Conservation (phyloP, 352 stramenopile species). For the Globisporangium cederbergense region DNA sequence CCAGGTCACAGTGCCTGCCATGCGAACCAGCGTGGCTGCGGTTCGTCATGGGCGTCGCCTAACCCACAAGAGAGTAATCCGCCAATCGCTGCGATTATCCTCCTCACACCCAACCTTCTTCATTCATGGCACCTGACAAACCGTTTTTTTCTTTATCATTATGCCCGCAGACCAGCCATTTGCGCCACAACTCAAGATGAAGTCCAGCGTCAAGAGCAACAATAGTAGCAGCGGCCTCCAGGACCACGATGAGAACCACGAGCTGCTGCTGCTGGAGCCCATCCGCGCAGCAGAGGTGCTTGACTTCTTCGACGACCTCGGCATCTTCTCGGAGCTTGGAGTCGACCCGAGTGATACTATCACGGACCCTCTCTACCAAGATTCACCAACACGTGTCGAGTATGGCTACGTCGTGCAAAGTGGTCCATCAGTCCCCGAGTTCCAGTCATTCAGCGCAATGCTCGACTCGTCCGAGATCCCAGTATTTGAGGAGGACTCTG, state of each 20-base stretch:
- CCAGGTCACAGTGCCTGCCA: too few species aligned
- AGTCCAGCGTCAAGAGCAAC: not conserved
- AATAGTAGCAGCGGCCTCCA: not conserved
- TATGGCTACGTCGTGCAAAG: not conserved
- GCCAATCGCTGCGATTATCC: not conserved
- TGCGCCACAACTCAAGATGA: not conserved
- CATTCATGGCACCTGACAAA: not conserved
- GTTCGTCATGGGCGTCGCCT: too few species aligned
- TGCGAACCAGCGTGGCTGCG: too few species aligned
- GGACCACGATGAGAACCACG: not conserved
- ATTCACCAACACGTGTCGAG: too few species aligned
- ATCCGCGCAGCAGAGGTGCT: not conserved
- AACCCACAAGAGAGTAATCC: not conserved
- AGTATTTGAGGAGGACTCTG: not conserved
- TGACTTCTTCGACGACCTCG: constrained; percentile 11
- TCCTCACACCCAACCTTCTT: not conserved
- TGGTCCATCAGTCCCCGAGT: not conserved
- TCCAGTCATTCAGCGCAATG: not conserved
- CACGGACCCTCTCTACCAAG: too few species aligned
- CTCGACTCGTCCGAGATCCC: not conserved
- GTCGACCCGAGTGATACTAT: not conserved
- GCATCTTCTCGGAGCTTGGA: not conserved
- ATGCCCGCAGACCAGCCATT: not conserved
- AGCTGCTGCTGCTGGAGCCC: not conserved
- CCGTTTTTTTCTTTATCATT: not conserved